Percentiles rank a stretch among this genome's conserved stretches.
Conservation (phyloP, 78 protist species). For the Cavenderia fasciculata region DNA sequence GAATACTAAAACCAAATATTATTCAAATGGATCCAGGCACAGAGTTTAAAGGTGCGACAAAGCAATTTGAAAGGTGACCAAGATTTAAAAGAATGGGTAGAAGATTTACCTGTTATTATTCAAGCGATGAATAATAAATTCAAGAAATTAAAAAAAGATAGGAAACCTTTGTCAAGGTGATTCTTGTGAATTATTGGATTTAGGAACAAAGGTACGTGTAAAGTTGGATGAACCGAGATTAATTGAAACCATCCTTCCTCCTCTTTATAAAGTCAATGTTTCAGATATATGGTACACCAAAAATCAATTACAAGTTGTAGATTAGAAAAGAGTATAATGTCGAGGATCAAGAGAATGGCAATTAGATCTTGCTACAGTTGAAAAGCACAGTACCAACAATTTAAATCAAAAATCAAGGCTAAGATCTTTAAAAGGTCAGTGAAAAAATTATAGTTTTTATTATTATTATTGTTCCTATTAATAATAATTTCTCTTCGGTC, state of each 20-base stretch:
- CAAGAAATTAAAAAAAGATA: neutral
- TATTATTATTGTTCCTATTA: too few species aligned
- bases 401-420: too few species aligned
- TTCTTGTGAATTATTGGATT: neutral
- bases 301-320: neutral
- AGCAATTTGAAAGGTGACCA: neutral
- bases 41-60: conserved; percentile 1
- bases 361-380: too few species aligned
- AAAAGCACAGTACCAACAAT: too few species aligned
- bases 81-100: neutral
- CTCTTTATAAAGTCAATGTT: neutral
- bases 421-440: too few species aligned
- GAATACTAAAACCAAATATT: neutral
- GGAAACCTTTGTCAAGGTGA: neutral
- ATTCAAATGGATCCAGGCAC: conserved; percentile 4
- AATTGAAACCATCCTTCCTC: neutral
- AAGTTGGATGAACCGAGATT: neutral
- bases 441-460: too few species aligned
- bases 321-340: neutral
- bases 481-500: too few species aligned
- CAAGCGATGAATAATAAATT: conserved; percentile 1
- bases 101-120: neutral
- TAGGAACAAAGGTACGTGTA: neutral
- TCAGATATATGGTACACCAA: neutral
- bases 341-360: too few species aligned